These are phyloP conservation scores for Herpetospermum pedunculosum DNA, from an alignment of 306 rosid species.

Conservation along the genomic window DNA sequence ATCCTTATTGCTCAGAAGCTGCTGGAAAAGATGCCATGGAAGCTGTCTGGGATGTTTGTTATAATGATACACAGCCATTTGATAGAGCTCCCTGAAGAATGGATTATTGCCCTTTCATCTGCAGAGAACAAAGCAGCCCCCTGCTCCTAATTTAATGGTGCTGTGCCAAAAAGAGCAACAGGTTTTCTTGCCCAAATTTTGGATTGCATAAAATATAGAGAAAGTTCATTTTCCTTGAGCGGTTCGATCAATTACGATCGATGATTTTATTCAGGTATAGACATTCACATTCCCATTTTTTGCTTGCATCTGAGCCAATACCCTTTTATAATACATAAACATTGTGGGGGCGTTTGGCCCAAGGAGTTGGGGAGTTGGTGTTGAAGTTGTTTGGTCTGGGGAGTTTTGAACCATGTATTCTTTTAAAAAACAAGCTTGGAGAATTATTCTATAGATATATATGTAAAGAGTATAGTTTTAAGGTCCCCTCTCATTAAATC, in stretches of 20 bases:
- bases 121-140: slow-evolving; percentile 1
- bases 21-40: slow-evolving; percentile 80
- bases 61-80: slow-evolving; percentile 72
- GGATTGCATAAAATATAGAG: neutral
- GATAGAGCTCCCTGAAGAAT: slow-evolving; percentile 57
- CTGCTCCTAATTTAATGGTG: slow-evolving; percentile 15
- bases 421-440: too few species aligned
- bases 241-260: neutral
- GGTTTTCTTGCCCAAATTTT: slow-evolving; percentile 8
- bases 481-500: neutral
- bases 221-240: neutral
- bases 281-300: neutral
- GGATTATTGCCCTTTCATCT: neutral
- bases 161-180: slow-evolving; percentile 9
- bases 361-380: too few species aligned
- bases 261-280: neutral
- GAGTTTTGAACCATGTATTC: too few species aligned
- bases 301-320: neutral
- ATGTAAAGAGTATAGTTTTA: neutral
- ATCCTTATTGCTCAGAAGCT: slow-evolving; percentile 49
- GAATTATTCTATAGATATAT: neutral
- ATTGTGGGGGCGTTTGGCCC: too few species aligned
- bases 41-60: slow-evolving; percentile 85
- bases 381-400: too few species aligned
- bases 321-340: neutral